Evolutionary conservation across 345 rosid species (phyloP), one percentile per base, ranked within the genome.

Genomic region (Salix dunnii): DNA sequence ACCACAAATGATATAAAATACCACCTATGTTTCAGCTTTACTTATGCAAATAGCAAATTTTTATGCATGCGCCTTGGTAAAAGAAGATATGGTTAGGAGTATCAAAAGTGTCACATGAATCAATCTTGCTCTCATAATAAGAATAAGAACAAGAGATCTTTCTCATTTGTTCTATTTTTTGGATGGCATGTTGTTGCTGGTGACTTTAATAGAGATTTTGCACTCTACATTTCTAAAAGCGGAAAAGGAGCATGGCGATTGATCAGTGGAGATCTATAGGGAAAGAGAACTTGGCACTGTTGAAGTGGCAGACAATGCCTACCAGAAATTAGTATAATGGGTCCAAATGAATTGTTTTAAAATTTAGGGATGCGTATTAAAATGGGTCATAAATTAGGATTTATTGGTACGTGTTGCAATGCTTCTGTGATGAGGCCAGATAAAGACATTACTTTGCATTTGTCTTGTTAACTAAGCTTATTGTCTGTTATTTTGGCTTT

Each of bases 401-500:
- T 21, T 55, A 55, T 53, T 21, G 25, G 25, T 7, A n/a, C 0
- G 61, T 1, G 12, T 55, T n/a, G 10, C 61, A 2, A 40, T 40
- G 43, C 43, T 40, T 40, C 43, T 40, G 43, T 10, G 3, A 40
- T 40, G 43, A 40, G 43, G 43, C 43, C 43, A 40, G 43, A 43
- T 43, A 43, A 43, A 43, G 48, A 43, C 48, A 55, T n/a, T 55
- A 58, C 0, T 58, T 23, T 23, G 28, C 28, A n/a, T 55, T 55
- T 55, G 61, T 58, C 28, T n/a, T 58, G 27, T n/a, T 55, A 73
- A 55, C 28, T 43, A 64, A 74, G 17, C n/a, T 70, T 21, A 61
- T n/a, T 40, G 35, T 21, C 72, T 9, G 31, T 78, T 25, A 18
- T 65, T 79, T 80, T 71, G 76, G 77, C 72, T 71, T 12, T 72